Conservation (phyloP, 2,329 filamentous ascomycete species). For the Fusarium devonianum region DNA sequence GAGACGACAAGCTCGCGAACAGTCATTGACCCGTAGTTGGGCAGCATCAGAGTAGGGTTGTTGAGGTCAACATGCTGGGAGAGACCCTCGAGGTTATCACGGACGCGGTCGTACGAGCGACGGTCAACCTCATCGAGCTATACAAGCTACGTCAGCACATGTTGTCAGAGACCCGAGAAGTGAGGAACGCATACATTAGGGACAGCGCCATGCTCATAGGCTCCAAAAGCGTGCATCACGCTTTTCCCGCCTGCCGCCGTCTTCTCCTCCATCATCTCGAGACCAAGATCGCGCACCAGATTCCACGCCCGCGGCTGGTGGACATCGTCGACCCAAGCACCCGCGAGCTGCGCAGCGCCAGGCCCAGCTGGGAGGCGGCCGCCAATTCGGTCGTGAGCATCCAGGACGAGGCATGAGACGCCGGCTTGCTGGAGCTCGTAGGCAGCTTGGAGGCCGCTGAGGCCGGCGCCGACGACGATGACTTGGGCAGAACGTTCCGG, state of each 20-base stretch:
- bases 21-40: conserved; percentile 30
- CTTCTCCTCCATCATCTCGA: conserved; percentile 19
- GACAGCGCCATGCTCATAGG: conserved; percentile 3
- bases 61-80: conserved; percentile 30
- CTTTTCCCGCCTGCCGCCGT: conserved; percentile 4
- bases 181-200: conserved; percentile 9
- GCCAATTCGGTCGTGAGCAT: conserved; percentile 24
- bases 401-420: conserved; percentile 35
- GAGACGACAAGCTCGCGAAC: conserved; percentile 31
- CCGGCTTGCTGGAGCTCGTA: conserved; percentile 34
- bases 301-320: conserved; percentile 23
- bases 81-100: conserved; percentile 30
- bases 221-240: conserved; percentile 15
- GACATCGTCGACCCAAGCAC: conserved; percentile 34
- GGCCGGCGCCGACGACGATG: conserved; percentile 37
- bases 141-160: not conserved
- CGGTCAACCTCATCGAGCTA: conserved; percentile 24
- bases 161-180: not conserved
- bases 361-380: conserved; percentile 22
- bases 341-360: conserved; percentile 25
- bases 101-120: conserved; percentile 25
- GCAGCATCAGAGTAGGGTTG: conserved; percentile 19
- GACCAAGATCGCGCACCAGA: conserved; percentile 10
- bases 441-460: conserved; percentile 39
- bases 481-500: conserved; percentile 30